These are phyloP conservation scores for Apiospora hydei DNA, from an alignment of 2,329 filamentous ascomycete species.

Conservation along the genomic window DNA sequence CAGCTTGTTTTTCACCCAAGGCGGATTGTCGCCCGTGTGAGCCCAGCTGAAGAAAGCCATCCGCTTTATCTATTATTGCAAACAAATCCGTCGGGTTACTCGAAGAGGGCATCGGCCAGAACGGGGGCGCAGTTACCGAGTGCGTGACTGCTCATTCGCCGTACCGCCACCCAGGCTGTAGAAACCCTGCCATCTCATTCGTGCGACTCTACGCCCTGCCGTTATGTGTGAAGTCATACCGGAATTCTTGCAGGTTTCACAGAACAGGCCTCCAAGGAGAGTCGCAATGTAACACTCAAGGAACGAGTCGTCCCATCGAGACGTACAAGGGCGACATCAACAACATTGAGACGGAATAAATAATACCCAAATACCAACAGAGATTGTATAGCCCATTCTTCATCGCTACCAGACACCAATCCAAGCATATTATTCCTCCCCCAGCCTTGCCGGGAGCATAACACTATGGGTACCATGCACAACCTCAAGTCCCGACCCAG, in stretches of 20 bases:
- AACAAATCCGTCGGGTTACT: neutral
- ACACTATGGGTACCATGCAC: neutral
- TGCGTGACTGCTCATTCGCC: neutral
- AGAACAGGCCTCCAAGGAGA: neutral
- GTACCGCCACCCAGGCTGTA: neutral
- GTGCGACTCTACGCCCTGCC: neutral
- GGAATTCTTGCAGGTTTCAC: neutral
- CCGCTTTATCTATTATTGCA: neutral
- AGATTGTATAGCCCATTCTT: neutral
- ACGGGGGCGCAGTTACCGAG: neutral
- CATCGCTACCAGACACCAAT: neutral
- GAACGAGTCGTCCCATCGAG: neutral
- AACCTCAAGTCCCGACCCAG: conserved; percentile 5
- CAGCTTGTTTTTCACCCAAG: neutral
- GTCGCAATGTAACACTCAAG: neutral
- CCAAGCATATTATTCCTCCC: neutral
- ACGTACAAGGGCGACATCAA: neutral
- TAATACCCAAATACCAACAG: neutral
- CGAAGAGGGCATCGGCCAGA: neutral
- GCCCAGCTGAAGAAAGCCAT: neutral
- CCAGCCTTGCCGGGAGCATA: neutral
- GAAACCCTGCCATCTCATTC: neutral
- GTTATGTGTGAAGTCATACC: neutral
- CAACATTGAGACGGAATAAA: no score
- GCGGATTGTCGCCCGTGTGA: neutral